Conservation (phyloP, 331 rosid species). For the Pyracantha coccinea region DNA sequence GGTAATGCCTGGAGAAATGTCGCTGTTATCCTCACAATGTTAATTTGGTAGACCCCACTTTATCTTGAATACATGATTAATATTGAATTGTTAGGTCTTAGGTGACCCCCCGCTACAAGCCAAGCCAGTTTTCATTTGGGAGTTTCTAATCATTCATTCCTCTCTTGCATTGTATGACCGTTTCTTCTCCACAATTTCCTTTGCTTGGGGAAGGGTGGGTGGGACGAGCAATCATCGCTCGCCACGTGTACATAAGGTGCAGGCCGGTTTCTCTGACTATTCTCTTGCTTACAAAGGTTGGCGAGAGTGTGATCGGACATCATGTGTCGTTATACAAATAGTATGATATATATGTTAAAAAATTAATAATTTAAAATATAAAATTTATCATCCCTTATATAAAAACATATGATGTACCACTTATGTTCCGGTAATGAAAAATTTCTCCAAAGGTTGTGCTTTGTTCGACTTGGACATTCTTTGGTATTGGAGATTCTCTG, state of each 20-base stretch:
- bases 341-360: too few relatives aligned
- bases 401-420: too few relatives aligned
- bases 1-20: not conserved
- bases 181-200: not conserved
- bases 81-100: conserved; percentile 11
- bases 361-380: too few relatives aligned
- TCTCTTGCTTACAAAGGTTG: conserved; percentile 14
- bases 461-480: conserved; percentile 15
- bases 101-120: conserved; percentile 34
- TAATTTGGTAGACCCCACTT: conserved; percentile 31
- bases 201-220: not conserved
- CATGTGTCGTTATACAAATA: fast-evolving
- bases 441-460: not conserved
- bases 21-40: not conserved
- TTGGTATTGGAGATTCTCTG: conserved; percentile 29
- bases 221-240: not conserved
- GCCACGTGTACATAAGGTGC: conserved; percentile 12
- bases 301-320: too few relatives aligned
- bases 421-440: too few relatives aligned
- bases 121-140: conserved; percentile 21
- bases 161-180: not conserved
- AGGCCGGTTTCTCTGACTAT: conserved; percentile 28
- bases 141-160: conserved; percentile 24
- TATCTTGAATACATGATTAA: conserved; percentile 12
- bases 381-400: too few relatives aligned